A percentile compares a stretch with the other conserved stretches of the same genome.
These are phyloP conservation scores for Pyricularia sp. DNA, from an alignment of 2,329 filamentous ascomycete species.

Conservation along the genomic window DNA sequence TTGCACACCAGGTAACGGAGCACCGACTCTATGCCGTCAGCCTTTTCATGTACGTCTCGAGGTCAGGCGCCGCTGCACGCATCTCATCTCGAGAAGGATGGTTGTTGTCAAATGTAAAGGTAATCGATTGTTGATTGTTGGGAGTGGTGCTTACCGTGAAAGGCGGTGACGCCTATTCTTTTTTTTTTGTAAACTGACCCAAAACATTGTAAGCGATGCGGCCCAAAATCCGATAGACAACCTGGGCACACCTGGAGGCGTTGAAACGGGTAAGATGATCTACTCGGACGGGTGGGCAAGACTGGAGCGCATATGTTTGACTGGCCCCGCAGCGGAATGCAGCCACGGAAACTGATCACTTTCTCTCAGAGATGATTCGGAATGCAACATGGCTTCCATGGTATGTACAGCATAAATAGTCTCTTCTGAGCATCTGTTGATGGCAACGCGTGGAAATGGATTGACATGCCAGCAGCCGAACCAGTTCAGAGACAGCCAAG, in stretches of 20 bases:
- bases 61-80: neutral
- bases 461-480: neutral
- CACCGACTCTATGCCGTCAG: neutral
- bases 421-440: neutral
- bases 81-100: neutral
- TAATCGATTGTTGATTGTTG: neutral
- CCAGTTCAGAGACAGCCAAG: neutral
- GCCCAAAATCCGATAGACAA: neutral
- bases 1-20: neutral
- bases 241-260: neutral
- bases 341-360: neutral
- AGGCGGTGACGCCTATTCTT: neutral
- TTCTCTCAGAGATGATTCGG: neutral
- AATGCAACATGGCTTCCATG: neutral
- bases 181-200: neutral
- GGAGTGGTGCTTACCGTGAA: neutral
- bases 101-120: neutral
- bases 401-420: neutral
- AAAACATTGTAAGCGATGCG: neutral
- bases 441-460: neutral
- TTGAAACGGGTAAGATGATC: neutral
- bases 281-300: neutral
- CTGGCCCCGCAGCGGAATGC: neutral
- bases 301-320: neutral
- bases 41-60: neutral